Conservation (phyloP, 73 alveolate genomes). For the Paramecium sonneborni region DNA sequence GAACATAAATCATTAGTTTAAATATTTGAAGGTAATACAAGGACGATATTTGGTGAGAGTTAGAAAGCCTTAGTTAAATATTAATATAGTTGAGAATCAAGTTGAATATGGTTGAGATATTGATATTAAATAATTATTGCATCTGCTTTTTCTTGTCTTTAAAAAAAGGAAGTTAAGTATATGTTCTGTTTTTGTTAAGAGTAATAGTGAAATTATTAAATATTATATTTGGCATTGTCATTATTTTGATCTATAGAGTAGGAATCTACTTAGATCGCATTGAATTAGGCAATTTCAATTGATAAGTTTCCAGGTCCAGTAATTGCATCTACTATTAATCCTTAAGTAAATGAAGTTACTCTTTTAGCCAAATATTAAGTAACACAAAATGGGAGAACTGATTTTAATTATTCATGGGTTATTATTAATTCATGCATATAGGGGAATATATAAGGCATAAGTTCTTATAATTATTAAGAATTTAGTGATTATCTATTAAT, state of each 20-base stretch:
- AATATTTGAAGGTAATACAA: neutral
- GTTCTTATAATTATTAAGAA: neutral
- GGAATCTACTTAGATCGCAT: neutral
- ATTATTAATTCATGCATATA: neutral
- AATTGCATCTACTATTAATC: neutral
- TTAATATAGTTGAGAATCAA: neutral
- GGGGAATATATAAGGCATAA: neutral
- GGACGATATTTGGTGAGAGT: neutral
- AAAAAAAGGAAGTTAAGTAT: neutral
- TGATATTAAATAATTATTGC: neutral
- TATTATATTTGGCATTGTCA: neutral
- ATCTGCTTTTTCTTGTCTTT: neutral
- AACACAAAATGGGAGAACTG: neutral
- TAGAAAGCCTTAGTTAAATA: neutral
- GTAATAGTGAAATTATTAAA: neutral
- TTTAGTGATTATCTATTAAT: neutral
- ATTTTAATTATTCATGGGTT: neutral
- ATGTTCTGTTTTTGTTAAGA: neutral
- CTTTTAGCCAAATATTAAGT: neutral
- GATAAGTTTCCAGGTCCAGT: neutral
- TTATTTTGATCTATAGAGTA: neutral
- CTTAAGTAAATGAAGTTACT: neutral
- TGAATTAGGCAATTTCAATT: neutral
- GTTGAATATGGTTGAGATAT: neutral
- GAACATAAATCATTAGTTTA: neutral